Base-by-base conservation (phyloP, 2,329 filamentous ascomycete genomes). In the Stagonosporopsis rhizophila region DNA sequence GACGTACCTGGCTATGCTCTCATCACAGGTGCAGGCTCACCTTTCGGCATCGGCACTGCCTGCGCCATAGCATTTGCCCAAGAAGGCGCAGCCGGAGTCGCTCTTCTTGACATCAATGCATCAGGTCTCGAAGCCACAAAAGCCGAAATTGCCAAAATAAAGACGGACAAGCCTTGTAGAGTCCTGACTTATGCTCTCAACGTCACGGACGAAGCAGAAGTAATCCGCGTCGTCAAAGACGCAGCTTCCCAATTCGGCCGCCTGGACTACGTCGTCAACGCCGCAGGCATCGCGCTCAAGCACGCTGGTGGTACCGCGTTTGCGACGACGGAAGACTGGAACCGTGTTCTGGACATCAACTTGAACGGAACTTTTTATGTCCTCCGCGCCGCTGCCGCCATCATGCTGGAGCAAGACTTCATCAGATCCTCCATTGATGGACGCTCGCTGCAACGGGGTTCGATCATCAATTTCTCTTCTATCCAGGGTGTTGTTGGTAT, bases 321-420 rank as follows among this genome's bases (percentile, higher is more conserved):
- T 44, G 71, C 71, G 0, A 62, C 70, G 15, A 77, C 74, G 0
- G n/a, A 58, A 15, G 67, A 80, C 44, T 81, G 77, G 76, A 66
- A 78, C 2, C 70, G 73, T 0, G 71, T 80, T 2, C 45, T 81
- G 6, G 74, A 78, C 44, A 68, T 81, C 48, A 81, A 82, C 42
- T 58, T 82, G 1, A 77, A 71, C 3, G 79, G 79, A 0, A 76
- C 75, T 2, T 80, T 81, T 55, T 78, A 74, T 53, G 70, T 80
- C 2, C 60, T 81, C 0, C 67, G 74, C 15, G 77, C 77, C 4
- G 73, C 75, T 0, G 75, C 77, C 11, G 64, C 72, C 28, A 74
- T 80, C 20, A 82, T 82, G 79, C 59, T 80, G 12, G 68, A 77
- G 57, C 79, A 81, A 58, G 74, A 78, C 0, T 75, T 69, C 0